Base-by-base conservation (phyloP, 305 asterid species). In the Fraxinus floribunda region DNA sequence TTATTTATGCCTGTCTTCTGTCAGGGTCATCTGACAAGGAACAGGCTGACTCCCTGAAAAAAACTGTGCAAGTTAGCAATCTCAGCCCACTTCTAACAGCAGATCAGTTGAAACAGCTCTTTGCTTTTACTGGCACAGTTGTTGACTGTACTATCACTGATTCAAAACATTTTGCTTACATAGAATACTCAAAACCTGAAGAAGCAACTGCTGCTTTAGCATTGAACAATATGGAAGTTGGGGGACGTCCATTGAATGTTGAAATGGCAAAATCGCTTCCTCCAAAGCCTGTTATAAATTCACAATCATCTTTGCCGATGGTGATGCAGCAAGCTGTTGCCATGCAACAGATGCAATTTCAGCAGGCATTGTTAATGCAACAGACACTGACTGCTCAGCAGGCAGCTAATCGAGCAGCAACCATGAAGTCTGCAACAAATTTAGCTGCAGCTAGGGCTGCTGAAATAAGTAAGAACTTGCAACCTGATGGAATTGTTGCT, bases 401-500 rank as follows among this genome's bases (percentile, higher is more conserved):
- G 89, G 98, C 98, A 68, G 99, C 98, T 82, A 96, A 88, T 78
- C 92, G 98, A 82, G 97, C 93, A 77, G 99, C 99, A 83, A 94
- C 91, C 76, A 93, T 96, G 98, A 96, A 96, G 87, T 87, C 94
- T 88, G 97, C 99, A 34, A 94, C 99, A 55, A 97, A 94, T 70
- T 86, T 96, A 86, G 99, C 99, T 20, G 99, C 99, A 18, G 92
- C 99, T 77, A 93, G 99, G 85, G 99, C 99, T 91, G 97, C 97
- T 52, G 98, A 94, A 91, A 96, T 96, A 84, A 94, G 93, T 87
- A 93, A 84, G 91, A 94, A 88, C 85, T 79, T 96, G 91, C 93
- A 93, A 88, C 95, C 95, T 73, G 94, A 91, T 85, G 99, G 99
- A 64, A 78, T 92, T 83, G 86, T 88, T 41, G 68, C 83, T 68